Conservation (phyloP, 495 filamentous ascomycete species). For the Penicillium samsonianum region DNA sequence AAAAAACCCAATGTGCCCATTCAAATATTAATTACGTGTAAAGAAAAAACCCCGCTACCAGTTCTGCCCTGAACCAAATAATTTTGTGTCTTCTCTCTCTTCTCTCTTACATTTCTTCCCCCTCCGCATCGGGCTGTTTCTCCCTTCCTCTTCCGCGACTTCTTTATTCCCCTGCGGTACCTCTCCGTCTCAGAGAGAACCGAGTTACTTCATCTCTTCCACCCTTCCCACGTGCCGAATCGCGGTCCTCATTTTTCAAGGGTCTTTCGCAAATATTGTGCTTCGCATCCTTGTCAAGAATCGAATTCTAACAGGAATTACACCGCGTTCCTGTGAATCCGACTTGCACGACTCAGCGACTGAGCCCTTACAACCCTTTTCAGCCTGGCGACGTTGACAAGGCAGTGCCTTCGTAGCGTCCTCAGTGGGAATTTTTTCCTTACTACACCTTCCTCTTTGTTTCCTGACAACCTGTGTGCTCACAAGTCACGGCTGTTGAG, state of each 20-base stretch:
- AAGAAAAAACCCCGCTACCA: slow-evolving; percentile 29
- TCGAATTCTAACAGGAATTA: background rate
- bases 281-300: background rate
- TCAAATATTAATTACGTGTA: slow-evolving; percentile 17
- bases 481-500: slow-evolving; percentile 10
- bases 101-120: slow-evolving; percentile 24
- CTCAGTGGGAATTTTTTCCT: slow-evolving; percentile 10
- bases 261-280: background rate
- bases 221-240: slow-evolving; percentile 27
- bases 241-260: slow-evolving; percentile 13
- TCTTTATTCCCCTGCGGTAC: slow-evolving; percentile 23
- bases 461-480: slow-evolving; percentile 13
- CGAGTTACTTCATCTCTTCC: slow-evolving; percentile 1
- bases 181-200: slow-evolving; percentile 20
- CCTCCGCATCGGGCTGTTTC: slow-evolving; percentile 18
- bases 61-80: slow-evolving; percentile 20
- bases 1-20: background rate
- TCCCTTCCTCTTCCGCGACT: slow-evolving; percentile 23
- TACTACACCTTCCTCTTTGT: slow-evolving; percentile 1
- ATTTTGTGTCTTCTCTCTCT: slow-evolving; percentile 25
- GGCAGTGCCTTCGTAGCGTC: slow-evolving; percentile 23
- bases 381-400: slow-evolving; percentile 17
- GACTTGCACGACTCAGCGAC: slow-evolving; percentile 6
- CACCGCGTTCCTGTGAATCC: slow-evolving; percentile 15
- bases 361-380: background rate